phyloP scores from a whole-genome alignment of 2,329 filamentous ascomycete genomes.

The Periconia digitata region DNA sequence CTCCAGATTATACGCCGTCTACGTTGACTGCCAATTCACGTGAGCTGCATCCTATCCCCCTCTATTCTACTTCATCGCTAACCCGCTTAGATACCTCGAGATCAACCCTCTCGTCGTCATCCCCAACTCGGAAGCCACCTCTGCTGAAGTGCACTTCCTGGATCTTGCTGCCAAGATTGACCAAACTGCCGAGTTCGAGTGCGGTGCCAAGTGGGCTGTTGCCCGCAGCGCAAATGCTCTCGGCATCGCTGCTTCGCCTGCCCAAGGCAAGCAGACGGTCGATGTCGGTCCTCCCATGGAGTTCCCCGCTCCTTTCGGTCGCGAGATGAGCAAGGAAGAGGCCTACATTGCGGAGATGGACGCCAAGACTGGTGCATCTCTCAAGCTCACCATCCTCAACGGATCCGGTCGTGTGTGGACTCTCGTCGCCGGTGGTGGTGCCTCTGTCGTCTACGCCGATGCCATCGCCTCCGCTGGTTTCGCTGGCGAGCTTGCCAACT shows the following conservation, averaged over 20 bases:
- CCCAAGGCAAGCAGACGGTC: conserved; percentile 79
- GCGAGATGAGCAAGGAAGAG: conserved; percentile 98
- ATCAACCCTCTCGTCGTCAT: conserved; percentile 99
- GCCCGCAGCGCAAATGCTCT: conserved; percentile 88
- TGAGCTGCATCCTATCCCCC: conserved; percentile 23
- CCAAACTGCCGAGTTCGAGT: conserved; percentile 99
- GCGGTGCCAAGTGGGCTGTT: conserved; percentile 98
- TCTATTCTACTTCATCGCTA: conserved; percentile 11
- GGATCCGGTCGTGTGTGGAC: conserved; percentile 92
- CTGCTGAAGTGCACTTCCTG: conserved; percentile 94
- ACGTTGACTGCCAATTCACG: conserved; percentile 99
- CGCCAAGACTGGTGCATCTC: conserved; percentile 97
- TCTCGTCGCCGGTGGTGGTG: conserved; percentile 97
- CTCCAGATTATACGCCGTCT: conserved; percentile 95
- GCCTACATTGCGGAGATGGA: conserved; percentile 98
- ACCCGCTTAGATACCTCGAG: conserved; percentile 72
- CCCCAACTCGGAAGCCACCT: conserved; percentile 88
- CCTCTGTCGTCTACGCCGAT: conserved; percentile 97
- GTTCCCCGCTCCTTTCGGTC: conserved; percentile 97
- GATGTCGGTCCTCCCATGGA: conserved; percentile 98
- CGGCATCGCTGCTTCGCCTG: conserved; percentile 67
- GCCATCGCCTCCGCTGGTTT: conserved; percentile 97
- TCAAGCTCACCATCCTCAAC: conserved; percentile 98
- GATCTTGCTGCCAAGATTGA: conserved; percentile 98
- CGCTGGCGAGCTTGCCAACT: conserved; percentile 96